Percentiles rank a stretch among this genome's conserved stretches.
Conservation (phyloP, 2,329 filamentous ascomycete species). For the Paraphaeosphaeria sporulosa region DNA sequence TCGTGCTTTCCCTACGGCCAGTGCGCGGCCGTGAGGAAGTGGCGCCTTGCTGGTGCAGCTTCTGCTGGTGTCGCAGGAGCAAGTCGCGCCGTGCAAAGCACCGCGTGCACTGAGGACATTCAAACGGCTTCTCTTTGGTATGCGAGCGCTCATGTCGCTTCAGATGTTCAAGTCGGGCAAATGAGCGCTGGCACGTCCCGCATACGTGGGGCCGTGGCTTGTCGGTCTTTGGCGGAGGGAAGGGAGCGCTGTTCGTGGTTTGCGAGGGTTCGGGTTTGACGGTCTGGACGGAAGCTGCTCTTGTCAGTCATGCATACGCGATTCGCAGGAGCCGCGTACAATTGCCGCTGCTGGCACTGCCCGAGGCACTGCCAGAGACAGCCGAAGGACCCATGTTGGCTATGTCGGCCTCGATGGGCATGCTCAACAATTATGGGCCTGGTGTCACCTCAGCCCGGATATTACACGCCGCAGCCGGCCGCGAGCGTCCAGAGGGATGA, state of each 20-base stretch:
- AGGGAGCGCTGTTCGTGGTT: conserved; percentile 47
- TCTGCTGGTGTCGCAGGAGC: conserved; percentile 94
- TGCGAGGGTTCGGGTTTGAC: conserved; percentile 41
- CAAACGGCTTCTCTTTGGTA: conserved; percentile 98
- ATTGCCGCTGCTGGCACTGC: conserved; percentile 40
- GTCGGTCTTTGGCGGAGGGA: conserved; percentile 91
- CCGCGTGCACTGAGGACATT: conserved; percentile 91
- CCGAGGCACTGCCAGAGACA: conserved; percentile 40
- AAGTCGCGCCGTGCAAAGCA: conserved; percentile 95
- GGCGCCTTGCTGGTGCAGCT: conserved; percentile 91
- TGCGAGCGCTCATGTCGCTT: conserved; percentile 98
- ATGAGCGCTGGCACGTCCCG: conserved; percentile 87
- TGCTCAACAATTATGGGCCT: conserved; percentile 26
- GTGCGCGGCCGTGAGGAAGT: conserved; percentile 86
- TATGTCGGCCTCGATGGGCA: conserved; percentile 35
- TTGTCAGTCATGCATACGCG: conserved; percentile 26
- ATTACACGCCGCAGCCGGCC: conserved; percentile 22
- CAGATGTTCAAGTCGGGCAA: conserved; percentile 92
- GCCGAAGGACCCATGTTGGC: conserved; percentile 38
- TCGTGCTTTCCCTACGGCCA: conserved; percentile 82
- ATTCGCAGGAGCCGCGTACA: conserved; percentile 30
- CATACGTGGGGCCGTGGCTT: conserved; percentile 97
- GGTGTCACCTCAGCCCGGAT: conserved; percentile 22
- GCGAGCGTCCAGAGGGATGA: conserved; percentile 8
- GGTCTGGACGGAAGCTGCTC: conserved; percentile 41